Percentiles rank a stretch among this genome's conserved stretches.
phyloP scores from a whole-genome alignment of 305 asterid genomes.

The Solanum aculeatissimum region DNA sequence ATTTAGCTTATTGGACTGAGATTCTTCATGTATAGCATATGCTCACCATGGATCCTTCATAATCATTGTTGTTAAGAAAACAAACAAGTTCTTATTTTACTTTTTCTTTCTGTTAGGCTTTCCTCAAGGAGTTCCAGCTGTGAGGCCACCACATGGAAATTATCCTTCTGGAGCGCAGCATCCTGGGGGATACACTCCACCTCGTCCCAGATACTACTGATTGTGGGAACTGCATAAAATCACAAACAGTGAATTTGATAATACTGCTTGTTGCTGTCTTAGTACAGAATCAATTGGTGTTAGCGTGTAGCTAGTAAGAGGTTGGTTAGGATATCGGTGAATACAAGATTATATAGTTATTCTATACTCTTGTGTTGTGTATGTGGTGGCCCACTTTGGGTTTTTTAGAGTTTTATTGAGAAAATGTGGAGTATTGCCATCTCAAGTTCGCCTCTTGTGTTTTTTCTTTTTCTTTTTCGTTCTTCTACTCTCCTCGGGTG shows the following conservation, averaged over 20 bases:
- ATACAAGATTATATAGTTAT: not conserved
- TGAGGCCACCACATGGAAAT: conserved; percentile 11
- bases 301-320: not conserved
- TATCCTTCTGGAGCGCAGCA: not conserved
- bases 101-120: conserved; percentile 4
- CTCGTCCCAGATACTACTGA: conserved; percentile 6
- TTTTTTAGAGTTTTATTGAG: not conserved
- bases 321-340: not conserved
- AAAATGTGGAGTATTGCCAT: not conserved
- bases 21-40: not conserved
- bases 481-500: not conserved
- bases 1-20: not conserved
- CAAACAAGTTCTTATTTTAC: not conserved
- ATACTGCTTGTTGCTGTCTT: not conserved
- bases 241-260: not conserved
- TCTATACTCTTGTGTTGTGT: not conserved
- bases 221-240: not conserved
- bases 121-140: conserved; percentile 6
- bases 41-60: not conserved
- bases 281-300: not conserved
- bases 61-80: not conserved
- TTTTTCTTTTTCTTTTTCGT: not conserved
- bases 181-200: conserved; percentile 3
- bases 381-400: not conserved
- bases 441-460: not conserved